phyloP scores from a whole-genome alignment of 331 rosid genomes.

The Prunus yedoensis region DNA sequence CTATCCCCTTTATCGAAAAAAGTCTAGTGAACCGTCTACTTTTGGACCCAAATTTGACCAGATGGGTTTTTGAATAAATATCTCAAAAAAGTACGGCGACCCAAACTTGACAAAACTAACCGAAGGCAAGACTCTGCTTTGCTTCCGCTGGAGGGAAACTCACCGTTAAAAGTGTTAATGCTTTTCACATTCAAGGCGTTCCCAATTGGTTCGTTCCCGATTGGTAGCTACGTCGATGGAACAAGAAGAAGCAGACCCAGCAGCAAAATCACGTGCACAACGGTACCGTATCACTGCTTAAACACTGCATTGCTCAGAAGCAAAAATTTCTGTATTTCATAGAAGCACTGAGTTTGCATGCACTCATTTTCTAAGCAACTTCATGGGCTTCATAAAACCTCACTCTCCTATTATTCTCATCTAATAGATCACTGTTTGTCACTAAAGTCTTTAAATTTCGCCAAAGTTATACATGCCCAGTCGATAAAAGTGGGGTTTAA shows the following conservation, averaged over 20 bases:
- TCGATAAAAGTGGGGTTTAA: constrained; percentile 65
- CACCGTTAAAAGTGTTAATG: not conserved
- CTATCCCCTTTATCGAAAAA: no score
- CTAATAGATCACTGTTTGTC: constrained; percentile 48
- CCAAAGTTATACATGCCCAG: constrained; percentile 57
- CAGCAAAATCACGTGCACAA: not conserved
- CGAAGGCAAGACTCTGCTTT: not conserved
- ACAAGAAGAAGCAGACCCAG: not conserved
- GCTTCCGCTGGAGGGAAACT: not conserved
- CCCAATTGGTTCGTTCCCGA: not conserved
- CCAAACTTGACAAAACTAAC: no score
- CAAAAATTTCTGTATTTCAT: not conserved
- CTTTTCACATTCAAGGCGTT: not conserved
- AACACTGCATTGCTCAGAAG: not conserved
- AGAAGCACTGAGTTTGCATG: constrained; percentile 44
- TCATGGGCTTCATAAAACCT: constrained; percentile 27
- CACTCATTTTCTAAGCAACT: constrained; percentile 49
- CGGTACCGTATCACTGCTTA: constrained; percentile 10
- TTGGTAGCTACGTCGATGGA: not conserved
- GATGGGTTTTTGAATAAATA: no score
- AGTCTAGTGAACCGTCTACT: no score
- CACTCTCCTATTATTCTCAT: constrained; percentile 50
- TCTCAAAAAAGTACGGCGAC: no score
- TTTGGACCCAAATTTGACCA: no score
- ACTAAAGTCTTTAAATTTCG: constrained; percentile 31